Evolutionary conservation across 2,329 filamentous ascomycete genomes (phyloP).

Genomic region (Exserohilum turcica): DNA sequence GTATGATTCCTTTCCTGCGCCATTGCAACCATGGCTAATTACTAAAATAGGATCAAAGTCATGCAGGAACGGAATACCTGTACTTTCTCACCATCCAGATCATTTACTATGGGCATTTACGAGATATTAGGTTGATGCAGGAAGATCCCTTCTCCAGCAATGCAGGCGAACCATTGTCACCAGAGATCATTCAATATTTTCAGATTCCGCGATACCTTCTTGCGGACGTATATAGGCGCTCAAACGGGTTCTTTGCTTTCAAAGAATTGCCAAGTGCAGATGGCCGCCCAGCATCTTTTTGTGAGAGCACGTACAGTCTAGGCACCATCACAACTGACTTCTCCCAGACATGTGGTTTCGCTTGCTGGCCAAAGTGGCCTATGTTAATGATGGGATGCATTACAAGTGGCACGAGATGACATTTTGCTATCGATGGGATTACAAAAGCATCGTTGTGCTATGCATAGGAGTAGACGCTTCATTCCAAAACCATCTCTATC

Average conservation of each 20-base stretch:
- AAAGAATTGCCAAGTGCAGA: constrained; percentile 3
- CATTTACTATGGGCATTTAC: neutral
- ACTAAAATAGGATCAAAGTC: neutral
- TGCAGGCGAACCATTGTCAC: constrained; percentile 12
- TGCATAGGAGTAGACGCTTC: constrained; percentile 13
- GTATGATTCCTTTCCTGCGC: neutral
- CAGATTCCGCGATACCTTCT: constrained; percentile 16
- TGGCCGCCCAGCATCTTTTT: constrained; percentile 5
- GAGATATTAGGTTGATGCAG: neutral
- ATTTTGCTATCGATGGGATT: constrained; percentile 18
- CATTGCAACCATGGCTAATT: neutral
- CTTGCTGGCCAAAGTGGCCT: constrained; percentile 15
- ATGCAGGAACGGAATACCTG: neutral
- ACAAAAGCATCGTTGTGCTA: constrained; percentile 2
- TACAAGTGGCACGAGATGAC: constrained; percentile 29
- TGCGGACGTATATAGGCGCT: constrained; percentile 17
- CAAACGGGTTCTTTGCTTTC: constrained; percentile 24
- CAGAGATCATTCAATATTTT: constrained; percentile 15
- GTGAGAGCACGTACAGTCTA: neutral
- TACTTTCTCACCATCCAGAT: neutral
- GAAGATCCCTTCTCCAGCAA: neutral
- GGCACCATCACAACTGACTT: neutral
- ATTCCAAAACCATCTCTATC: constrained; percentile 11
- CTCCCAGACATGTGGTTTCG: constrained; percentile 20
- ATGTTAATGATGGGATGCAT: neutral